A percentile compares a stretch with the other conserved stretches of the same genome.
phyloP scores from a whole-genome alignment of 768 basidiomycete genomes.

The Mycena indigotica region DNA sequence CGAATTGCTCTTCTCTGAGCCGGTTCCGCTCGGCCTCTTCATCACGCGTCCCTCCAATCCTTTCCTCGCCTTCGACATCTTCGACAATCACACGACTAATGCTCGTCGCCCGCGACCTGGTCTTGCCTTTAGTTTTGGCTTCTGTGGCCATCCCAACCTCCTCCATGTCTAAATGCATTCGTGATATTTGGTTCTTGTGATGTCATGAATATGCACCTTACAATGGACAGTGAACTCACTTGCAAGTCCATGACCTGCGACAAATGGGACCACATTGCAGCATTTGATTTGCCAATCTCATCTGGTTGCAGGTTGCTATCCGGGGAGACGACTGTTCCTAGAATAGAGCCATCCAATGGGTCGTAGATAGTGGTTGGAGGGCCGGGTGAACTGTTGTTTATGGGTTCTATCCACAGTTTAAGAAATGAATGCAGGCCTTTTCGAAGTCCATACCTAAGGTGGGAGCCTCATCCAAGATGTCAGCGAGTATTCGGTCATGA shows the following conservation, averaged over 20 bases:
- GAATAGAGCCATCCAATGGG: constrained; percentile 48
- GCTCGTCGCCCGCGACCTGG: constrained; percentile 21
- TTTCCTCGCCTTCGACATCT: constrained; percentile 50
- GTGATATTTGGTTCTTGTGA: constrained; percentile 68
- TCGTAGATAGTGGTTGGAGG: constrained; percentile 33
- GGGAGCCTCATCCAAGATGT: constrained; percentile 6
- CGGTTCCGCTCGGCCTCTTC: constrained; percentile 58
- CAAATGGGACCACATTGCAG: constrained; percentile 68
- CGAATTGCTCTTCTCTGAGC: constrained; percentile 69
- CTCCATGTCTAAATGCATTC: constrained; percentile 78
- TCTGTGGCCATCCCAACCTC: constrained; percentile 49
- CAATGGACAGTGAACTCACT: too few species aligned
- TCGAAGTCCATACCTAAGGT: constrained; percentile 9
- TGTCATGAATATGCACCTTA: too few species aligned
- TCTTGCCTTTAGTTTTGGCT: constrained; percentile 39
- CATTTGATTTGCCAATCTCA: constrained; percentile 35
- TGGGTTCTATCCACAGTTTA: too few species aligned
- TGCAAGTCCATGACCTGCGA: constrained; percentile 72
- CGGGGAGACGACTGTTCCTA: constrained; percentile 38
- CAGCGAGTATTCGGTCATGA: constrained; percentile 19
- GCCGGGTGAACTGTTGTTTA: too few species aligned
- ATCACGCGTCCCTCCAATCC: constrained; percentile 50
- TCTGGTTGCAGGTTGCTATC: constrained; percentile 16
- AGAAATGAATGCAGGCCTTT: too few species aligned
- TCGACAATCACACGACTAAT: constrained; percentile 29